phyloP scores from a whole-genome alignment of 2,329 filamentous ascomycete species.

The Fusarium sp. region DNA sequence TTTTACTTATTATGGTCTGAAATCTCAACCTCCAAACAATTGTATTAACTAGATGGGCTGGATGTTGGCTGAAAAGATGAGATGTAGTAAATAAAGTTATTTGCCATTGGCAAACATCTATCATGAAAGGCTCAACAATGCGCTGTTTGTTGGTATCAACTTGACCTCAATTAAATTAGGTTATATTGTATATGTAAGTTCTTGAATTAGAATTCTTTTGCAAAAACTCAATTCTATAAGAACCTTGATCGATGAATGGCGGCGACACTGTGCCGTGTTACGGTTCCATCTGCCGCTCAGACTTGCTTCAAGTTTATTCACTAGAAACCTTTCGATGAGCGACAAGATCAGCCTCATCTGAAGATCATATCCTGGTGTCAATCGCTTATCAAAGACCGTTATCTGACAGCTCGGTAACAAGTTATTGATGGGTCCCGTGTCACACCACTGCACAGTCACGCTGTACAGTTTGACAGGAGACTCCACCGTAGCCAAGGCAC shows the following conservation, averaged over 20 bases:
- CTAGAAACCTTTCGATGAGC: accelerated
- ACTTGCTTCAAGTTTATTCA: accelerated
- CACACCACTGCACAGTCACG: neutral
- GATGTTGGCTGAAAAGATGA: neutral
- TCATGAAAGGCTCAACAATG: too few species aligned
- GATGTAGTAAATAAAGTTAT: too few species aligned
- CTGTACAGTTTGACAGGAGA: neutral
- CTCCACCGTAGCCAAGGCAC: neutral
- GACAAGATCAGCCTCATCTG: neutral
- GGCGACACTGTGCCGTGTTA: neutral
- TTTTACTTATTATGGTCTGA: accelerated
- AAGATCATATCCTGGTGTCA: neutral
- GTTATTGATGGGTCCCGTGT: neutral
- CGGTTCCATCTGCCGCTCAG: accelerated
- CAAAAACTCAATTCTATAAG: neutral
- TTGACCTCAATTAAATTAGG: too few species aligned
- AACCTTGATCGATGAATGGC: too few species aligned
- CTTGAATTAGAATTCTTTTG: too few species aligned
- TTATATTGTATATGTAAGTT: too few species aligned
- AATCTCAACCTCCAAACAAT: accelerated
- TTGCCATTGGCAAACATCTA: too few species aligned
- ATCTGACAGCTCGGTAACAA: neutral
- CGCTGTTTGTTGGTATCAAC: too few species aligned
- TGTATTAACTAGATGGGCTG: neutral
- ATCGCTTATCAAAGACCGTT: neutral